These are phyloP conservation scores for Acanthochlamys bracteata DNA, from an alignment of 106 monocot species.

Conservation along the genomic window DNA sequence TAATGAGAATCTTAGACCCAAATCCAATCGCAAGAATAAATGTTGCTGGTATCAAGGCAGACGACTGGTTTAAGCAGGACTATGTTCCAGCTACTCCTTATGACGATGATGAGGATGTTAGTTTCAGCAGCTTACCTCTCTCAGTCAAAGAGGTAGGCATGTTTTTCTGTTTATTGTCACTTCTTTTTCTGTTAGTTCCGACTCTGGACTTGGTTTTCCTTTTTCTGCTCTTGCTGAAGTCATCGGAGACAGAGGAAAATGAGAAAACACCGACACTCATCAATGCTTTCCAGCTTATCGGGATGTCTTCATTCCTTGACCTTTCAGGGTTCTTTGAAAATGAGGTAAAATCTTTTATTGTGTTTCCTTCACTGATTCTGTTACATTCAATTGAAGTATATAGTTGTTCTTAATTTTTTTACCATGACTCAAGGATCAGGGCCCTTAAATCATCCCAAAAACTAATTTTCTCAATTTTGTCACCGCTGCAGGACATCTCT, in stretches of 20 bases:
- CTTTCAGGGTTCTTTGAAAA: slow-evolving; percentile 94
- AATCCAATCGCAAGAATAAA: slow-evolving; percentile 64
- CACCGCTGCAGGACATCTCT: slow-evolving; percentile 51
- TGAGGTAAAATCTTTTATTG: slow-evolving; percentile 39
- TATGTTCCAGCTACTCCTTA: slow-evolving; percentile 51
- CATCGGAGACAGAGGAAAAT: slow-evolving; percentile 15
- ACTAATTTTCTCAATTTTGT: neutral
- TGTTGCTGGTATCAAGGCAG: slow-evolving; percentile 59
- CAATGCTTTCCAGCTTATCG: slow-evolving; percentile 90
- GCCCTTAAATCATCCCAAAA: neutral
- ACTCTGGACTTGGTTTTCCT: neutral
- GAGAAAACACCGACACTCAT: slow-evolving; percentile 27
- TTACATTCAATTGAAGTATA: too few relatives aligned
- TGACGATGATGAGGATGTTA: slow-evolving; percentile 66
- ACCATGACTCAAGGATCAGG: neutral
- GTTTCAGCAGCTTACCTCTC: slow-evolving; percentile 9
- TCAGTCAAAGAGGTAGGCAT: slow-evolving; percentile 40
- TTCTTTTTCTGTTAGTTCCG: too few relatives aligned
- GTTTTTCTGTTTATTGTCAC: neutral
- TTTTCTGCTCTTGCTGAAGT: slow-evolving; percentile 16
- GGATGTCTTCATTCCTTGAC: slow-evolving; percentile 89
- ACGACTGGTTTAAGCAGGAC: slow-evolving; percentile 79
- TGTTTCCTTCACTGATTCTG: neutral
- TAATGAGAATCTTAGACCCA: slow-evolving; percentile 82
- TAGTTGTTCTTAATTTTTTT: neutral